Conservation (phyloP, 192 early-diverging fungal species). For the Chytriomyces sp. region DNA sequence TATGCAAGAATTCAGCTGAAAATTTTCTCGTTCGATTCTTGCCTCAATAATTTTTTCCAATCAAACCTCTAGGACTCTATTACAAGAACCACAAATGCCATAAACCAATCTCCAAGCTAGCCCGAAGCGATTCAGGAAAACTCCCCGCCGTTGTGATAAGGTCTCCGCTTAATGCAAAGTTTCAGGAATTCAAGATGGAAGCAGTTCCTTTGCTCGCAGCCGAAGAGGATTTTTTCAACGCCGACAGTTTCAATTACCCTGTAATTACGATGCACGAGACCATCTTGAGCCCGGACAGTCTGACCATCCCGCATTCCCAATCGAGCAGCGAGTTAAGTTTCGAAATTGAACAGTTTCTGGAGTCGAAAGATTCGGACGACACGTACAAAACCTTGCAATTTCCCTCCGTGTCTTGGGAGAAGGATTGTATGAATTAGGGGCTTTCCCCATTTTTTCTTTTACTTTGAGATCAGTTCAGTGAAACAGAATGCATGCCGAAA, state of each 20-base stretch:
- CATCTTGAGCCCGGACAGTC: not conserved
- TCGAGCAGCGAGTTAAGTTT: not conserved
- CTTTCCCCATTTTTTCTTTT: no score
- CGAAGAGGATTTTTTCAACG: not conserved
- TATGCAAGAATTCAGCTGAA: not conserved
- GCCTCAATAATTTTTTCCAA: not conserved
- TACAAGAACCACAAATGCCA: conserved; percentile 52
- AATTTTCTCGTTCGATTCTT: not conserved
- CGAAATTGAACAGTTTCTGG: not conserved
- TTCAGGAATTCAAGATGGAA: no score
- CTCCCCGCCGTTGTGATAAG: not conserved
- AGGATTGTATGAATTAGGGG: no score
- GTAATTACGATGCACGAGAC: not conserved
- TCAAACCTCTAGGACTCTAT: conserved; percentile 38
- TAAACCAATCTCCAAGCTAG: conserved; percentile 29
- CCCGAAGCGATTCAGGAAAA: not conserved
- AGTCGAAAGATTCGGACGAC: no score
- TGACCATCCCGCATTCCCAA: not conserved
- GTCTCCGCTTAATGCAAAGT: no score
- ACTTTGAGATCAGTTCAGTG: no score
- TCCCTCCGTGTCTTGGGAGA: no score
- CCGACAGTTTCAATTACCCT: not conserved
- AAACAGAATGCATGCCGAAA: no score
- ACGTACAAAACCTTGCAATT: no score
- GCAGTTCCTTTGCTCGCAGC: not conserved